Base-by-base conservation (phyloP, 2,329 filamentous ascomycete species). In the Fusarium albosuccineum region DNA sequence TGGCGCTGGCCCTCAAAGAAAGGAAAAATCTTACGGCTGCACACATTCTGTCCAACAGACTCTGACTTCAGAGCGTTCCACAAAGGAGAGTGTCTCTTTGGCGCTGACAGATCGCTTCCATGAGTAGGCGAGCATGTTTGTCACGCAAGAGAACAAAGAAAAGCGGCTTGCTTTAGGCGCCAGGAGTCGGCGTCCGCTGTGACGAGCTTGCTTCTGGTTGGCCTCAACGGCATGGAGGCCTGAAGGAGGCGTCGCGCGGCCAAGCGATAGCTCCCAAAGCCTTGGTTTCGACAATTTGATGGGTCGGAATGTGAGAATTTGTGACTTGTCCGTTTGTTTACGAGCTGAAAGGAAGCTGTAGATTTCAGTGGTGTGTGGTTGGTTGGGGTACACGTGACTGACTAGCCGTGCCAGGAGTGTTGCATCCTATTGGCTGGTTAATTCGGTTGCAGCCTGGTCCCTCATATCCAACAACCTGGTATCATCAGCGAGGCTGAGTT, bases 111-210 rank as follows among this genome's bases (percentile, higher is more conserved):
- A 45, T 41, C 49, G 58, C 62, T 62, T 68, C 64, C 57, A 70
- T 55, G 44, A 42, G 45, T 37, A 51, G 41, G 46, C 51, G 52
- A 50, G 45, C 63, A 55, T 71, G 70, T 71, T 72, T 71, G 71
- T 60, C 66, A 70, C 42, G 48, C 34, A 52, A 29, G 54, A 73
- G 67, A 72, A 73, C 71, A 73, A 73, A 73, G 71, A 72, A 70
- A 63, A 42, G 57, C 59, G 71, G 60, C 56, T 66, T 69, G 66
- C 50, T 51, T 60, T 68, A 66, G 57, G 62, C 44, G 51, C 60
- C 37, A 51, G 44, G 57, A 30, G 55, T 48, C 40, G 56, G 33
- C 51, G 46, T 67, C 66, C 51, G 51, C 58, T 57, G 62, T 17
- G 16, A 40, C 49, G 46, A 67, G 44, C 54, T 58, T 29, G 54